A percentile compares a stretch with the other conserved stretches of the same genome.
These are phyloP conservation scores for Excoecaria agallocha DNA, from an alignment of 345 rosid species.

Conservation along the genomic window DNA sequence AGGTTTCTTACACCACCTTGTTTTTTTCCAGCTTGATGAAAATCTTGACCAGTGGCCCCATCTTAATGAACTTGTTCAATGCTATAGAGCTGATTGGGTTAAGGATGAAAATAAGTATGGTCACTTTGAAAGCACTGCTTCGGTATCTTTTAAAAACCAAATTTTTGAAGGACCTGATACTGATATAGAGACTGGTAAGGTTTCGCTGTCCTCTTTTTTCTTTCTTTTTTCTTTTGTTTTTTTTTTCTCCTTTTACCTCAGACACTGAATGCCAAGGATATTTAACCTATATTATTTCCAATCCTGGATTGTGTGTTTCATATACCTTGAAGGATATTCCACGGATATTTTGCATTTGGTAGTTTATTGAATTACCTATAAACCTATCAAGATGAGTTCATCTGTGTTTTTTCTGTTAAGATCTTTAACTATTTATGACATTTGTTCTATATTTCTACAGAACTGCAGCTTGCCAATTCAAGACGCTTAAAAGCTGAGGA, in stretches of 20 bases:
- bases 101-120: conserved; percentile 95
- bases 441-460: conserved; percentile 41
- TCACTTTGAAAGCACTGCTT: conserved; percentile 63
- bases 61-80: conserved; percentile 76
- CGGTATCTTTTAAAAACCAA: conserved; percentile 67
- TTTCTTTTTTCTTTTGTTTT: too few species aligned
- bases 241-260: background rate
- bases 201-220: background rate
- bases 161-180: conserved; percentile 97
- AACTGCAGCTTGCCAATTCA: conserved; percentile 72
- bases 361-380: background rate
- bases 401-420: background rate
- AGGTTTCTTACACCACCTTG: background rate
- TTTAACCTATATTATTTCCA: too few species aligned
- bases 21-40: conserved; percentile 67
- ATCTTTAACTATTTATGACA: conserved; percentile 2
- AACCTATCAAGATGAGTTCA: background rate
- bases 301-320: too few species aligned
- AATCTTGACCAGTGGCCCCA: conserved; percentile 97
- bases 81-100: conserved; percentile 87
- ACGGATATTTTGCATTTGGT: background rate
- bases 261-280: background rate
- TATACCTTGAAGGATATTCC: background rate
- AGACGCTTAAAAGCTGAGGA: conserved; percentile 65
- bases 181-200: conserved; percentile 82